Conservation (phyloP, 495 filamentous ascomycete genomes). For the Penicillium salamii region DNA sequence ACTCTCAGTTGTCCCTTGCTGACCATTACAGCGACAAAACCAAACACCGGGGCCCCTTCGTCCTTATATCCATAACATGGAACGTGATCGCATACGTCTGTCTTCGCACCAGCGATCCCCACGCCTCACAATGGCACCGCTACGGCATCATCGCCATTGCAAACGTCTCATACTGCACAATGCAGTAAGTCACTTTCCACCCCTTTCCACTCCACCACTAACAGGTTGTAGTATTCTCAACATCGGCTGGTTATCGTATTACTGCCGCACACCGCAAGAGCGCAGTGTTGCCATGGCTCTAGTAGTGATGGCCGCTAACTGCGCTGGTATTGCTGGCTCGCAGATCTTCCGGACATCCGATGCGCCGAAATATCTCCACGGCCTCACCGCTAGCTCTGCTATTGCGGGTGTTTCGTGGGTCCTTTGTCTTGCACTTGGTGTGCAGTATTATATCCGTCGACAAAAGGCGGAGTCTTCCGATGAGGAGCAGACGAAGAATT, state of each 20-base stretch:
- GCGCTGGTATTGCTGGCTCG: constrained; percentile 49
- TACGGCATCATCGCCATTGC: constrained; percentile 48
- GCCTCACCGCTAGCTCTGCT: constrained; percentile 33
- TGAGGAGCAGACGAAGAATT: not conserved
- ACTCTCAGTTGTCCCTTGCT: too few relatives aligned
- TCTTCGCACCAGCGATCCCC: constrained; percentile 20
- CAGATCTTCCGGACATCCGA: constrained; percentile 54
- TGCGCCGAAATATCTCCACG: constrained; percentile 47
- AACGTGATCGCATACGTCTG: constrained; percentile 42
- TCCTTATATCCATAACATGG: constrained; percentile 42
- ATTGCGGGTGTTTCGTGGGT: constrained; percentile 35
- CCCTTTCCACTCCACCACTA: not conserved
- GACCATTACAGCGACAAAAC: constrained; percentile 37
- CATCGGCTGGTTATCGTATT: constrained; percentile 46
- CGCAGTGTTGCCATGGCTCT: constrained; percentile 54
- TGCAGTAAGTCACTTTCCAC: constrained; percentile 42
- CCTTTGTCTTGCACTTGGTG: constrained; percentile 14
- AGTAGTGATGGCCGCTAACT: constrained; percentile 55
- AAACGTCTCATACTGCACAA: constrained; percentile 46
- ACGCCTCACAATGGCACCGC: constrained; percentile 32
- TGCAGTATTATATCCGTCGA: constrained; percentile 20
- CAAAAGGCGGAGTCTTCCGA: constrained; percentile 3
- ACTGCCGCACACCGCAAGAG: constrained; percentile 45
- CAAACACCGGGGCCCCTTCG: constrained; percentile 42
- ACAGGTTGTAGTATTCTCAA: constrained; percentile 36